A percentile compares a stretch with the other conserved stretches of the same genome.
Conservation (phyloP, 2,329 filamentous ascomycete genomes). For the Colletotrichum tofieldiae region DNA sequence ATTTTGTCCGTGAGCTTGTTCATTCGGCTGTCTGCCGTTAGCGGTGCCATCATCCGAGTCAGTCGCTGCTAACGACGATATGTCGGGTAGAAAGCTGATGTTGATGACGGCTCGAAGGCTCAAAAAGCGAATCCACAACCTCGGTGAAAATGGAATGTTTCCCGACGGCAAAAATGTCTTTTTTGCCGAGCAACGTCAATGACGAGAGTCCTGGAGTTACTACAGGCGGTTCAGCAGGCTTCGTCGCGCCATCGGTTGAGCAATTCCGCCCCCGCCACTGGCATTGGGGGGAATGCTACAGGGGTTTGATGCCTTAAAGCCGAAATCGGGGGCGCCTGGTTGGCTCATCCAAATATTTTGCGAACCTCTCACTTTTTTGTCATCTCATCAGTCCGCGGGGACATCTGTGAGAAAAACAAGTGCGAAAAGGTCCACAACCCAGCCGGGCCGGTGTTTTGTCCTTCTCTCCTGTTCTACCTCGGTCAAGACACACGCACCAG, state of each 20-base stretch:
- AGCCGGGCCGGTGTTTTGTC: conserved; percentile 3
- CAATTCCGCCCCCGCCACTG: conserved; percentile 21
- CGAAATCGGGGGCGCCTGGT: conserved; percentile 32
- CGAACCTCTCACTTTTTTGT: conserved; percentile 23
- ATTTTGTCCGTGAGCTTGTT: not conserved
- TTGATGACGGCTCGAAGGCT: not conserved
- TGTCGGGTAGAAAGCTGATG: not conserved
- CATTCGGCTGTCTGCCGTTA: not conserved
- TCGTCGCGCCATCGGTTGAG: conserved; percentile 14
- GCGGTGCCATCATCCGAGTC: not conserved
- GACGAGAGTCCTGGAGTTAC: conserved; percentile 16
- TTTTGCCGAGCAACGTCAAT: conserved; percentile 21
- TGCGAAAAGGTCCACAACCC: conserved; percentile 6
- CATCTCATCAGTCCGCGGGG: conserved; percentile 3
- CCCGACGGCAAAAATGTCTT: conserved; percentile 30
- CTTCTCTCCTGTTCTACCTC: conserved; percentile 6
- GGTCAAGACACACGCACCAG: not conserved
- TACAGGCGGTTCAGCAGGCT: conserved; percentile 17
- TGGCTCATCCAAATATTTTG: conserved; percentile 11
- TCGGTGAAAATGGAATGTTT: conserved; percentile 14
- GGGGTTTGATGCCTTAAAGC: conserved; percentile 32
- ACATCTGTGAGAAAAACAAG: not conserved
- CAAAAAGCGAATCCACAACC: not conserved
- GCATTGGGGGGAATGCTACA: conserved; percentile 2
- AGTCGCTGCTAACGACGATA: not conserved